Conservation (phyloP, 257 asterid species). For the Cynanchum wilfordii region DNA sequence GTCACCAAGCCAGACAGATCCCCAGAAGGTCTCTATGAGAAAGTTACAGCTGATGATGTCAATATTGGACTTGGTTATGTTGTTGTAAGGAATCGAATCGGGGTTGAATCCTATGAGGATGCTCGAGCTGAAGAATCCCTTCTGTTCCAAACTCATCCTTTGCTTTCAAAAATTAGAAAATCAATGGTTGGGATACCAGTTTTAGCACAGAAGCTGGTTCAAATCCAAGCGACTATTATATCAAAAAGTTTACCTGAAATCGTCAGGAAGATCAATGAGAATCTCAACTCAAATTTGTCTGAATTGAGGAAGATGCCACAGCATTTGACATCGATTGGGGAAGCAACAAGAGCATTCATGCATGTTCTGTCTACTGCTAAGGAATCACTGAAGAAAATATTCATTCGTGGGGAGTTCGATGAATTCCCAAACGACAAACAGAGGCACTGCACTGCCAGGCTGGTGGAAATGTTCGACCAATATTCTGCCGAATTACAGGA, state of each 20-base stretch:
- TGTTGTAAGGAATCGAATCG: conserved; percentile 19
- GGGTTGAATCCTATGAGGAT: conserved; percentile 13
- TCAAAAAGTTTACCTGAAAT: conserved; percentile 14
- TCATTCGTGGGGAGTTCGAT: conserved; percentile 12
- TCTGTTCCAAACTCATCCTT: conserved; percentile 3
- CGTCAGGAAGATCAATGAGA: not conserved
- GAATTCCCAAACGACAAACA: conserved; percentile 13
- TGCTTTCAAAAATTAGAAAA: not conserved
- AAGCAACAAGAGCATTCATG: conserved; percentile 13
- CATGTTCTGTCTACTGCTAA: conserved; percentile 5
- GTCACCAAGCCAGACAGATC: conserved; percentile 14
- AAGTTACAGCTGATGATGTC: conserved; percentile 6
- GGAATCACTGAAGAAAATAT: conserved; percentile 12
- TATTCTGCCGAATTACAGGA: not conserved
- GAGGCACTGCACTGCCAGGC: conserved; percentile 9
- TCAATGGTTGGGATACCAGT: conserved; percentile 16
- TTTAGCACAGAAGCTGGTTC: conserved; percentile 16
- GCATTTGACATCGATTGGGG: not conserved
- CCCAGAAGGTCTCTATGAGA: conserved; percentile 19
- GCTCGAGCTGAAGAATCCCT: conserved; percentile 7
- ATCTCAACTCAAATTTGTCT: not conserved
- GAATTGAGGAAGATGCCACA: conserved; percentile 12
- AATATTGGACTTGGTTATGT: conserved; percentile 19
- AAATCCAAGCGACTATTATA: conserved; percentile 12
- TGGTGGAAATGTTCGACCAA: not conserved